Base-by-base conservation (phyloP, 176 grass and related monocot species). In the Triticum monococcum region DNA sequence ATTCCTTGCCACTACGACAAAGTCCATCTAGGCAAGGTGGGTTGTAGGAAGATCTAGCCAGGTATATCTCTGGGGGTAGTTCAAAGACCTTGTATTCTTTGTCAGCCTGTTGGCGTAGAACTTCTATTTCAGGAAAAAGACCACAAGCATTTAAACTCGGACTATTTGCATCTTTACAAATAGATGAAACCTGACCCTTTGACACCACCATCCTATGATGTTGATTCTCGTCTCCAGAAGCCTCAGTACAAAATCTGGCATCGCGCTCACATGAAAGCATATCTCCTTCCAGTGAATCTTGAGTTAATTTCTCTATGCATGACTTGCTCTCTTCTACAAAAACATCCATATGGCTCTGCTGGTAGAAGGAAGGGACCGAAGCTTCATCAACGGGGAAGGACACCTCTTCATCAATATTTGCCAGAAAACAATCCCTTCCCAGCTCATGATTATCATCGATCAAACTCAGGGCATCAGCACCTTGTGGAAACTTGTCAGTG, bases 201-300 rank as follows among this genome's bases (percentile, higher is more conserved):
- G 57, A 62, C 22, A 64, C 25, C 9, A 5, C 68, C 59, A 70
- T 72, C 6, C 7, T 64, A 78, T 57, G 80, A 35, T 62, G 18
- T 79, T 70, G 88, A 77, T 86, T 82, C 63, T 63, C 79, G 9
- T 86, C 38, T 40, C n/a, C 71, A 82, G 6, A 82, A 70, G 69
- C 45, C 43, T 82, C 63, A 4, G 2, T 33, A 14, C 1, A 48
- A 45, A 33, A 56, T 8, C 5, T 37, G 12, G 3, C 24, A 1
- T 72, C 28, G 37, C 65, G 20, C 5, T 72, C 28, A 52, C 38
- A 72, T 13, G 35, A 79, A 48, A 46, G 52, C 64, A 72, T 54
- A 50, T 72, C 81, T 28, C 52, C 81, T 84, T 22, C 64, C 9
- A 10, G 20, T 12, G 57, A 81, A 73, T 26, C 38, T 63, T 40